Conservation (phyloP, 768 basidiomycete species). For the Rhodotorula diobovata region DNA sequence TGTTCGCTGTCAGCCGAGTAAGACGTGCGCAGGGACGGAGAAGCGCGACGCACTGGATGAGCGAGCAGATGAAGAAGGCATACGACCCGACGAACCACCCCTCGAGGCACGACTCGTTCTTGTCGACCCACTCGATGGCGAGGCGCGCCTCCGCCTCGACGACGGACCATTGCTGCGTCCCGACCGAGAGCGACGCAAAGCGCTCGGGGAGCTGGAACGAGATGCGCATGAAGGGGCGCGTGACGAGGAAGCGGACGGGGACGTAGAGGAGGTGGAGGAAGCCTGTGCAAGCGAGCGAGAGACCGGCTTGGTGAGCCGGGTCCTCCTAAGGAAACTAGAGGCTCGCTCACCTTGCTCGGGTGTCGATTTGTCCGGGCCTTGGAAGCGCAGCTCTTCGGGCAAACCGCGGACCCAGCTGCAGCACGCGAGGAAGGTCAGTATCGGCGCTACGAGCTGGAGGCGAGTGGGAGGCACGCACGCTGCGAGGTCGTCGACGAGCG, state of each 20-base stretch:
- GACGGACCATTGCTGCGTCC: conserved; percentile 37
- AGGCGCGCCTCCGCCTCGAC: conserved; percentile 36
- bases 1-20: background rate
- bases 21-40: background rate
- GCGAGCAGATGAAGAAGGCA: conserved; percentile 40
- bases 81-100: conserved; percentile 42
- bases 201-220: conserved; percentile 82
- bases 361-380: conserved; percentile 62
- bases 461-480: conserved; percentile 5
- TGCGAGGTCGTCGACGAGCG: conserved; percentile 48
- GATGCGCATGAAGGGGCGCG: conserved; percentile 97
- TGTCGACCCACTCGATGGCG: conserved; percentile 44
- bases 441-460: no score
- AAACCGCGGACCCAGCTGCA: conserved; percentile 73
- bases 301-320: background rate
- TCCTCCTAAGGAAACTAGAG: no score
- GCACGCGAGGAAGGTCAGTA: conserved; percentile 42
- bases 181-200: conserved; percentile 42
- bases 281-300: conserved; percentile 53
- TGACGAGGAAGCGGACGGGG: conserved; percentile 92
- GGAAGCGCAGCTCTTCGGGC: conserved; percentile 72
- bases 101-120: conserved; percentile 41
- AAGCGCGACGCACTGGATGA: conserved; percentile 37
- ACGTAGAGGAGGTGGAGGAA: conserved; percentile 81
- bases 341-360: conserved; percentile 58